Conservation (phyloP, 2,329 filamentous ascomycete species). For the Colletotrichum sp. region DNA sequence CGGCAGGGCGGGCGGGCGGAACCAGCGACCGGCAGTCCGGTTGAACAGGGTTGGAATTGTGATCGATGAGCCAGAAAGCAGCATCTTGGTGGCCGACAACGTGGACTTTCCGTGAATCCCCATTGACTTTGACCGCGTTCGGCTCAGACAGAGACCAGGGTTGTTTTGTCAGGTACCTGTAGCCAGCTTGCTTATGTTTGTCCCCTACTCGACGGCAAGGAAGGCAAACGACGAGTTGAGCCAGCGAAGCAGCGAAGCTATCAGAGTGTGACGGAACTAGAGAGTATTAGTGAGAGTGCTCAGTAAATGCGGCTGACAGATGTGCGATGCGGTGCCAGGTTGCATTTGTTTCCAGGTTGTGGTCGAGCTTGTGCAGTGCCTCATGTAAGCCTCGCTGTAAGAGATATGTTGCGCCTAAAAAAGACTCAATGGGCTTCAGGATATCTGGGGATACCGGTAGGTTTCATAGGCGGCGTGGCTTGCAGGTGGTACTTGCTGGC, state of each 20-base stretch:
- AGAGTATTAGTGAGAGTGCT: background rate
- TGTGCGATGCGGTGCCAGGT: background rate
- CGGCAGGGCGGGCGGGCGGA: background rate
- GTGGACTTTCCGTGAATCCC: background rate
- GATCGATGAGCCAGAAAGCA: background rate
- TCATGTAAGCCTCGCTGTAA: background rate
- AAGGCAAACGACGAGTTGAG: background rate
- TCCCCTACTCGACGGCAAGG: background rate
- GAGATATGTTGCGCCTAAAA: background rate
- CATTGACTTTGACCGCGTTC: background rate
- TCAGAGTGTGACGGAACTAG: background rate
- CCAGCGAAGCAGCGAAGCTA: background rate
- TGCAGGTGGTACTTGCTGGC: background rate
- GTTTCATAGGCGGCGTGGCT: background rate
- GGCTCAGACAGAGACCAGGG: background rate
- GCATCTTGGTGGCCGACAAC: background rate
- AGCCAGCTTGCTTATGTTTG: background rate
- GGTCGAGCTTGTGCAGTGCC: background rate
- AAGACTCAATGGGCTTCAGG: background rate
- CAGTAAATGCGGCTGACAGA: background rate
- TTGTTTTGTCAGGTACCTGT: background rate
- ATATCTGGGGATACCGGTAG: background rate
- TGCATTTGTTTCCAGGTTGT: background rate
- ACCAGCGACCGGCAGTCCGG: slow-evolving; percentile 1
- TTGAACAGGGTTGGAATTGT: background rate